These are phyloP conservation scores for Cardiospermum halicacabum DNA, from an alignment of 345 rosid species.

Conservation along the genomic window DNA sequence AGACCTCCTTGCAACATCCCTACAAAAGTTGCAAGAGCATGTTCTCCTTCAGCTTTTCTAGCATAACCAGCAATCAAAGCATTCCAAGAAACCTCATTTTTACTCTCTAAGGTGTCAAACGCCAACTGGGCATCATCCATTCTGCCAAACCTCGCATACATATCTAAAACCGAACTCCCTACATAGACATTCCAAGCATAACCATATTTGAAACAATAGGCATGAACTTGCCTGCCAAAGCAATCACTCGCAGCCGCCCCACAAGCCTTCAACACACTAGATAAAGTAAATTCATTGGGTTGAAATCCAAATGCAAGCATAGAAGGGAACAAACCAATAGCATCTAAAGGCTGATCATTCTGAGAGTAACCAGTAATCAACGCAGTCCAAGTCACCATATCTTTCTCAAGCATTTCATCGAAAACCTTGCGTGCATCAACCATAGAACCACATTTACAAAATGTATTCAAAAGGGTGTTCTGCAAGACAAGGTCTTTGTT, in stretches of 20 bases:
- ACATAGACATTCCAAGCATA: slow-evolving; percentile 48
- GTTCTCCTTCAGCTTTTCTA: slow-evolving; percentile 44
- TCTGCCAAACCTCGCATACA: slow-evolving; percentile 48
- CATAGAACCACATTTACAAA: slow-evolving; percentile 43
- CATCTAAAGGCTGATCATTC: slow-evolving; percentile 34
- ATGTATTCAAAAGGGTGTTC: slow-evolving; percentile 41
- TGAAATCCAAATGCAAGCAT: slow-evolving; percentile 36
- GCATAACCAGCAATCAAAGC: slow-evolving; percentile 61
- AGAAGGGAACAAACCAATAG: slow-evolving; percentile 36
- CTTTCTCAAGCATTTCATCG: slow-evolving; percentile 42
- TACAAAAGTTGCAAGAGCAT: slow-evolving; percentile 38
- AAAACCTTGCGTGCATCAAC: slow-evolving; percentile 44
- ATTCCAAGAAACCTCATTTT: slow-evolving; percentile 71
- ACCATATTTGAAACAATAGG: slow-evolving; percentile 41
- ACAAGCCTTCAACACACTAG: slow-evolving; percentile 57
- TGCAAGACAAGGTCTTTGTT: slow-evolving; percentile 31
- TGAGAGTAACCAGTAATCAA: slow-evolving; percentile 62
- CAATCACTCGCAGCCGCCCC: slow-evolving; percentile 24
- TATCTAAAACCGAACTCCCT: slow-evolving; percentile 55
- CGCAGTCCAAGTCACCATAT: slow-evolving; percentile 55
- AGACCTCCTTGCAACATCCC: slow-evolving; percentile 48
- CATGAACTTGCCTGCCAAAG: slow-evolving; percentile 52
- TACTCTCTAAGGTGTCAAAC: slow-evolving; percentile 38
- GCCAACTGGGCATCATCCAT: slow-evolving; percentile 43
- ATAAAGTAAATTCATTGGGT: slow-evolving; percentile 55